Evolutionary conservation across 192 early-diverging fungal genomes (phyloP).

Genomic region (Coemansia sp.): DNA sequence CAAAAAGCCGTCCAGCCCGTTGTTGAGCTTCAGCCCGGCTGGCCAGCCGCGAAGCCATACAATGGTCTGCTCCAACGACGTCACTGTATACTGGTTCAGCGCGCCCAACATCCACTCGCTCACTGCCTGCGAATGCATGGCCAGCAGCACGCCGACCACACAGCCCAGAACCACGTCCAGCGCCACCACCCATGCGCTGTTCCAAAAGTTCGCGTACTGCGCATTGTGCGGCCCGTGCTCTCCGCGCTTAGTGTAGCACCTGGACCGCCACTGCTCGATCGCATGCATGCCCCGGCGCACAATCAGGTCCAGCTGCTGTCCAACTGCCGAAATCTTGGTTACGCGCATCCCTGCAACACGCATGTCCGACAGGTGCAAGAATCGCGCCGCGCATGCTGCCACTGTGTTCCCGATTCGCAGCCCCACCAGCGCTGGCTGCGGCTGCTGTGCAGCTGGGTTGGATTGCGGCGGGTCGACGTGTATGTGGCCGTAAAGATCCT

Average conservation of each 20-base stretch:
- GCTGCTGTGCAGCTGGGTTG: too few relatives aligned
- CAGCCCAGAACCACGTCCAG: slow-evolving; percentile 89
- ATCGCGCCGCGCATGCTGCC: slow-evolving; percentile 49
- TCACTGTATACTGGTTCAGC: slow-evolving; percentile 64
- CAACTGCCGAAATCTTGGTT: slow-evolving; percentile 67
- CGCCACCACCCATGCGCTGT: slow-evolving; percentile 91
- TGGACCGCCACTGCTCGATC: slow-evolving; percentile 75
- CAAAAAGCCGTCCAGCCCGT: slow-evolving; percentile 80
- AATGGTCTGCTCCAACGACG: slow-evolving; percentile 66
- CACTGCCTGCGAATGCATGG: slow-evolving; percentile 57
- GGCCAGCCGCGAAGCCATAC: slow-evolving; percentile 91
- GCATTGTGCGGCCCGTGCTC: slow-evolving; percentile 25
- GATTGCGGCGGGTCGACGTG: slow-evolving; percentile 2
- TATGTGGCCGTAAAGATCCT: slow-evolving; percentile 19
- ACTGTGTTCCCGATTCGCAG: background rate
- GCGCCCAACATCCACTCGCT: slow-evolving; percentile 52
- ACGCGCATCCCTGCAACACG: slow-evolving; percentile 56
- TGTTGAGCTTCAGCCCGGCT: slow-evolving; percentile 94
- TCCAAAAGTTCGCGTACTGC: slow-evolving; percentile 75
- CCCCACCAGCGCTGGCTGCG: background rate
- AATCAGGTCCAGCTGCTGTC: slow-evolving; percentile 83
- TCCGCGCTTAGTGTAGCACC: slow-evolving; percentile 56
- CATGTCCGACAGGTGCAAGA: slow-evolving; percentile 59
- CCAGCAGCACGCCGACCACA: slow-evolving; percentile 67
- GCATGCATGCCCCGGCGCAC: slow-evolving; percentile 82